Evolutionary conservation across 1,284 basidiomycete genomes (phyloP).

Genomic region (Marasmius tenuissimus): DNA sequence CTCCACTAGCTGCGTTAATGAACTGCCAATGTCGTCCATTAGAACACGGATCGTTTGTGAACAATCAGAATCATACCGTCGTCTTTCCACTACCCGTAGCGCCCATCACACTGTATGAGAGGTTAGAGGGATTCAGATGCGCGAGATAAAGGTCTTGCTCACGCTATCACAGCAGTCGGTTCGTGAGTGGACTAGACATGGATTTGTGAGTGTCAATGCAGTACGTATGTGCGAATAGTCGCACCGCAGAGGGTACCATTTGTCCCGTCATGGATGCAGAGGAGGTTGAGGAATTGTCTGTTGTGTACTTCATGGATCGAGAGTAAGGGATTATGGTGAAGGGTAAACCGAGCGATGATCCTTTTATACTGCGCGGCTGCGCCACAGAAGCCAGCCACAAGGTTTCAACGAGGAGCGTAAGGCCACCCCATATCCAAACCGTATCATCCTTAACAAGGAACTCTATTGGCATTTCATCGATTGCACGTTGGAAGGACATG

Average conservation of each 20-base stretch:
- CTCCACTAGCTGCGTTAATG: conserved; percentile 33
- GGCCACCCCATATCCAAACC: too few species aligned
- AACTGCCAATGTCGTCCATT: conserved; percentile 23
- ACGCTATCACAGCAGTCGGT: not conserved
- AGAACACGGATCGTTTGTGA: not conserved
- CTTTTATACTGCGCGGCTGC: too few species aligned
- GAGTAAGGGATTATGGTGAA: too few species aligned
- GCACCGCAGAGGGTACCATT: too few species aligned
- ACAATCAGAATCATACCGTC: not conserved
- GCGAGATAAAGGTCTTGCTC: not conserved
- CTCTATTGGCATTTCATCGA: not conserved
- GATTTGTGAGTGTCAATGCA: not conserved
- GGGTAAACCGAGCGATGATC: too few species aligned
- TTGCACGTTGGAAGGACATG: not conserved
- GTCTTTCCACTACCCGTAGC: not conserved
- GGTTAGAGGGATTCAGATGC: not conserved
- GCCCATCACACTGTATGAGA: not conserved
- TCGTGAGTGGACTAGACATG: not conserved
- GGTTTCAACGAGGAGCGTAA: too few species aligned
- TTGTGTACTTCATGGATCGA: too few species aligned
- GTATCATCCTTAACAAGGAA: too few species aligned
- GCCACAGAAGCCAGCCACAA: too few species aligned
- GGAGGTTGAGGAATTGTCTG: too few species aligned
- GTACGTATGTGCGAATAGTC: too few species aligned
- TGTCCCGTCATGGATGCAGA: too few species aligned